These are phyloP conservation scores for Lipomyces lipofer DNA, from an alignment of 805 yeast genomes.

Conservation along the genomic window DNA sequence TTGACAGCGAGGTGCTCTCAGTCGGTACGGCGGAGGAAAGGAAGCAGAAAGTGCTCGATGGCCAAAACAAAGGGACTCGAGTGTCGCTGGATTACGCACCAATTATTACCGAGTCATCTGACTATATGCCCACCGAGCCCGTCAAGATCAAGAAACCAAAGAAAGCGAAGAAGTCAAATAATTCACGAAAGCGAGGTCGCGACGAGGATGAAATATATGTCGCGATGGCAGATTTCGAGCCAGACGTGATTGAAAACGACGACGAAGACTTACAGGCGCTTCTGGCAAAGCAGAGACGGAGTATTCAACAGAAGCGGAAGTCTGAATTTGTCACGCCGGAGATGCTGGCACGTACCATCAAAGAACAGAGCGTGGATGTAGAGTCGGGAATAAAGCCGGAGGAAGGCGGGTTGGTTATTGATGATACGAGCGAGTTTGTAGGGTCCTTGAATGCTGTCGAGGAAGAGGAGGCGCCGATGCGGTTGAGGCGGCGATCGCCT, in stretches of 20 bases:
- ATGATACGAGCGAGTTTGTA: constrained; percentile 46
- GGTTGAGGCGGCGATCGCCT: not conserved
- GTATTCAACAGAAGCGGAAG: constrained; percentile 37
- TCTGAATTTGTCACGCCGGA: constrained; percentile 30
- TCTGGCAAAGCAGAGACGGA: constrained; percentile 37
- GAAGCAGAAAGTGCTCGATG: constrained; percentile 17
- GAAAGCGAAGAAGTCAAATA: constrained; percentile 45
- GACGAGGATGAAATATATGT: constrained; percentile 38
- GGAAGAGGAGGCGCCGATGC: constrained; percentile 15
- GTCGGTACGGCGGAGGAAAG: not conserved
- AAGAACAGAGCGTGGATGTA: constrained; percentile 36
- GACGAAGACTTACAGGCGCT: constrained; percentile 42
- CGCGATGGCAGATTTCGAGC: constrained; percentile 37
- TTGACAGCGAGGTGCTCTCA: constrained; percentile 25
- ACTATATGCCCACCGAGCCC: constrained; percentile 38
- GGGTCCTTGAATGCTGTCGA: constrained; percentile 8
- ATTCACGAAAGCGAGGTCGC: constrained; percentile 39
- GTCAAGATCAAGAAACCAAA: constrained; percentile 47
- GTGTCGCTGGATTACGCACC: constrained; percentile 35
- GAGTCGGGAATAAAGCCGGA: constrained; percentile 26
- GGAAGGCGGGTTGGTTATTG: constrained; percentile 41
- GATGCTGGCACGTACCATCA: constrained; percentile 36
- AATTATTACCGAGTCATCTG: constrained; percentile 32
- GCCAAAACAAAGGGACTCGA: constrained; percentile 18
- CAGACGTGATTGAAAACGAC: constrained; percentile 39